phyloP scores from a whole-genome alignment of 1,284 basidiomycete genomes.

The Leccinum pachyderme region DNA sequence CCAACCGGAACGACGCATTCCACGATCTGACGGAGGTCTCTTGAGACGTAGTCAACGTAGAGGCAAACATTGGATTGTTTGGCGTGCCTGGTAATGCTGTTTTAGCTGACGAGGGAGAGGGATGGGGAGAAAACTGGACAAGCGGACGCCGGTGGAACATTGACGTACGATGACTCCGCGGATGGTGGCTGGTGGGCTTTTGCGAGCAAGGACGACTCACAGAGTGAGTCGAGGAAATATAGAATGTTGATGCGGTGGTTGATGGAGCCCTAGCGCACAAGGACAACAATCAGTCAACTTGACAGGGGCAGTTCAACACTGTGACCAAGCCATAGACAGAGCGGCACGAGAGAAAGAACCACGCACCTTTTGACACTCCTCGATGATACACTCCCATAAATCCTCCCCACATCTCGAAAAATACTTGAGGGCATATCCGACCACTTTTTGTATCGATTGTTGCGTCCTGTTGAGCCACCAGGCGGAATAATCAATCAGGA shows the following conservation, averaged over 20 bases:
- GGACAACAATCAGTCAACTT: background rate
- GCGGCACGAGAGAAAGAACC: background rate
- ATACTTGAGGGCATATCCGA: background rate
- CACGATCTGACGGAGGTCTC: constrained; percentile 76
- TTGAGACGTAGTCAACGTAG: constrained; percentile 74
- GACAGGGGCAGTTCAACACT: background rate
- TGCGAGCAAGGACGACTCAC: constrained; percentile 71
- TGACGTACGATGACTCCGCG: constrained; percentile 17
- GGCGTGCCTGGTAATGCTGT: background rate
- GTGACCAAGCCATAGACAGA: background rate
- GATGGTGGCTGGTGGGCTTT: constrained; percentile 44
- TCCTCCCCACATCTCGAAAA: background rate
- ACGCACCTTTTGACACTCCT: background rate
- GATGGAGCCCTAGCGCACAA: constrained; percentile 60
- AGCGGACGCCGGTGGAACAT: background rate
- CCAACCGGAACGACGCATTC: constrained; percentile 80
- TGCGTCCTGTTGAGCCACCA: background rate
- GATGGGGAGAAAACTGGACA: background rate
- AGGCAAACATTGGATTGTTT: constrained; percentile 38
- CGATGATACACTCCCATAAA: background rate
- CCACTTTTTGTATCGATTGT: background rate
- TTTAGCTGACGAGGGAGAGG: background rate
- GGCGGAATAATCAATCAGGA: background rate
- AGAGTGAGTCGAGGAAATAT: constrained; percentile 87
- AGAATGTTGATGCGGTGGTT: constrained; percentile 88